A percentile compares a stretch with the other conserved stretches of the same genome.
These are phyloP conservation scores for Pichia californica DNA, from an alignment of 805 yeast genomes.

Conservation along the genomic window DNA sequence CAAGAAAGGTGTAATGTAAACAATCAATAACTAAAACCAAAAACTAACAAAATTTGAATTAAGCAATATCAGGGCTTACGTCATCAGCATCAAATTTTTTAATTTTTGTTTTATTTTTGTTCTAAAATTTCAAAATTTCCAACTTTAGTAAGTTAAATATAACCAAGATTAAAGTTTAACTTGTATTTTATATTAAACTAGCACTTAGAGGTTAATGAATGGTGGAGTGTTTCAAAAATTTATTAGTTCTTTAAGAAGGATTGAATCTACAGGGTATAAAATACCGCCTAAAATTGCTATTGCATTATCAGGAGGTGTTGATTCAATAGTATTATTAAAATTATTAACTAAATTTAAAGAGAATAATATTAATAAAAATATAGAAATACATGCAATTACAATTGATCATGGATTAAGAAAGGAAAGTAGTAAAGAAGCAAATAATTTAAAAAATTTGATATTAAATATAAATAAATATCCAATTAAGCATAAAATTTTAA, in stretches of 20 bases:
- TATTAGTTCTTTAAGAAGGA: too few relatives aligned
- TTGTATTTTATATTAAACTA: too few relatives aligned
- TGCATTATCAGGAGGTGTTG: constrained; percentile 79
- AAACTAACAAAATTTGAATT: too few relatives aligned
- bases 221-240: not conserved
- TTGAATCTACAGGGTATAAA: not conserved
- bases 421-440: constrained; percentile 46
- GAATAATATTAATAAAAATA: not conserved
- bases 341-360: constrained; percentile 33
- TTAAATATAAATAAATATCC: constrained; percentile 12
- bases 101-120: not conserved
- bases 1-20: too few relatives aligned
- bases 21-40: too few relatives aligned
- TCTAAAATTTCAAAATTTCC: too few relatives aligned
- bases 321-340: constrained; percentile 63
- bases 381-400: constrained; percentile 47
- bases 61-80: too few relatives aligned
- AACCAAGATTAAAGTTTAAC: too few relatives aligned
- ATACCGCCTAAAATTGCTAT: constrained; percentile 23
- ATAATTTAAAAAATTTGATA: constrained; percentile 20
- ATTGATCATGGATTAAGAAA: constrained; percentile 56
- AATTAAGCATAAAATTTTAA: constrained; percentile 22
- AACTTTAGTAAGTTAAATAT: too few relatives aligned
- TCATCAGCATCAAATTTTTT: too few relatives aligned
- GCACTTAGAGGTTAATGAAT: too few relatives aligned